Percentiles rank a stretch among this genome's conserved stretches.
Conservation (phyloP, 805 yeast genomes). For the Teunomyces funiuensis region DNA sequence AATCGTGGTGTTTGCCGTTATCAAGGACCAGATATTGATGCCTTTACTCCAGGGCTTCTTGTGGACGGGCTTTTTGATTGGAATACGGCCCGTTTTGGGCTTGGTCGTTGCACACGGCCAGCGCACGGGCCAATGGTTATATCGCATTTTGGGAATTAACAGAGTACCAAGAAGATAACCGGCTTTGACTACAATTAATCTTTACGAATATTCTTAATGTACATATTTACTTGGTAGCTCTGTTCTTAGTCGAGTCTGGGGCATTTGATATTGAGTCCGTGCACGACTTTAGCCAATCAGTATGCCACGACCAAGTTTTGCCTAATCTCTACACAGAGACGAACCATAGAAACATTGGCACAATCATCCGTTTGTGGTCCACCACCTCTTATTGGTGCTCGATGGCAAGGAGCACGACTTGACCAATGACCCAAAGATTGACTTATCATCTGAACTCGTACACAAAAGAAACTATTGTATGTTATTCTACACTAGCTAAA, state of each 20-base stretch:
- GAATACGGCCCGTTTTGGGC: constrained; percentile 35
- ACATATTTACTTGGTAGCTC: too few relatives aligned
- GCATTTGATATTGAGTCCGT: too few relatives aligned
- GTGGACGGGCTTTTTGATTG: constrained; percentile 43
- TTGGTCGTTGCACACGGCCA: constrained; percentile 27
- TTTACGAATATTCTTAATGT: too few relatives aligned
- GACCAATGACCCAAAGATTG: constrained; percentile 26
- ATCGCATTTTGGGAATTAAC: constrained; percentile 17
- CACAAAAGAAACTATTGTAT: not conserved
- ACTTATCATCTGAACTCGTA: constrained; percentile 21
- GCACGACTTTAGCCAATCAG: too few relatives aligned
- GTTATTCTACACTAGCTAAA: too few relatives aligned
- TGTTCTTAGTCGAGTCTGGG: too few relatives aligned
- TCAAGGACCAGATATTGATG: constrained; percentile 52
- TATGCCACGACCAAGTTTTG: too few relatives aligned
- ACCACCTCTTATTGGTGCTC: constrained; percentile 30
- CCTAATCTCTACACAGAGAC: too few relatives aligned
- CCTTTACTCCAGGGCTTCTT: constrained; percentile 55
- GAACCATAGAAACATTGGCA: too few relatives aligned
- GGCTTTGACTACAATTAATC: too few relatives aligned
- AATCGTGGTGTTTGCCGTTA: constrained; percentile 46
- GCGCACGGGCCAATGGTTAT: constrained; percentile 24
- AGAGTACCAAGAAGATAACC: constrained; percentile 1
- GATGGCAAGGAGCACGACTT: constrained; percentile 23
- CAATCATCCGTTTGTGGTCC: constrained; percentile 45